Evolutionary conservation across 352 stramenopile genomes (phyloP), one percentile per base, ranked within the genome.

Genomic region (Pseudoperonospora humuli): DNA sequence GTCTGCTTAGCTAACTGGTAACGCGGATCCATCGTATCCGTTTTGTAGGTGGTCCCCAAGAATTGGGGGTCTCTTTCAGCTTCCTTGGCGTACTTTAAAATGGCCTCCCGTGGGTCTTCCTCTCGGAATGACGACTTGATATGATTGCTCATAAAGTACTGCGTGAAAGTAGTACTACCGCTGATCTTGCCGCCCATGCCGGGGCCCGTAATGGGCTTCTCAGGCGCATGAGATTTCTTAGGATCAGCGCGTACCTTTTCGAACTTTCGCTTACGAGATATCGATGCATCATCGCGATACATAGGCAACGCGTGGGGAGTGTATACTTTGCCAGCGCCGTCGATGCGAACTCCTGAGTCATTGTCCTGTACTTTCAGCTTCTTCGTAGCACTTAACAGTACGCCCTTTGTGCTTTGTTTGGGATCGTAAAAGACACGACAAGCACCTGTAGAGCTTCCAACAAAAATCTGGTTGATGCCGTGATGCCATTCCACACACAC

Each of bases 91-190:
- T 91, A 91, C 58, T 91, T 86, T 24, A 93, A 47, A 32, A 93
- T 88, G n/a, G 81, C 81, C 39, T 86, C 75, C 7, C 81, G 76
- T 19, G 81, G 81, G 23, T 93, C 81, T 68, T 93, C 74, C 39
- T 88, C 78, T 20, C 81, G 77, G 57, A 93, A 89, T 20, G 75
- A 87, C 15, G 61, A 76, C 57, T 87, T 88, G 60, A 93, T 83
- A 31, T 93, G 80, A 50, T 64, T 85, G 49, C 73, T 86, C 80
- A 93, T 93, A 24, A 90, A 93, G 45, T 84, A 89, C 45, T 93
- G 80, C 52, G 80, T 93, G 48, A 93, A 86, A 15, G 73, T 84
- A n/a, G 80, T 81, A 43, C 63, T 82, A 38, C 78, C 78, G 24
- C 75, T 84, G 41, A 88, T 86, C 45, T 76, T 75, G 20, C 81